A percentile compares a stretch with the other conserved stretches of the same genome.
These are phyloP conservation scores for Fusarium dimerum DNA, from an alignment of 2,329 filamentous ascomycete genomes.

Conservation along the genomic window DNA sequence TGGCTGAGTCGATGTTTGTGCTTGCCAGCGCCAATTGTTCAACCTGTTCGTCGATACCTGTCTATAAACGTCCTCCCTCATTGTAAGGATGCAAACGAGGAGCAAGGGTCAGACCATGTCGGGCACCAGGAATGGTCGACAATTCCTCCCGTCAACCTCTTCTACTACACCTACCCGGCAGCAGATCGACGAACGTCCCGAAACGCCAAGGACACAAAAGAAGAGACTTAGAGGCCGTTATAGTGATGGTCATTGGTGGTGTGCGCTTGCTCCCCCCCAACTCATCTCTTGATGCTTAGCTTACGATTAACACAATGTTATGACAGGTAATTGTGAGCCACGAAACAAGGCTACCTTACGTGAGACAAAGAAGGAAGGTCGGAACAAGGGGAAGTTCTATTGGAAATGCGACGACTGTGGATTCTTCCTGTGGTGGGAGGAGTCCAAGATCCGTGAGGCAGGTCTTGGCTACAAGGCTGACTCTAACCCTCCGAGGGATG, in stretches of 20 bases:
- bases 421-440: slow-evolving; percentile 49
- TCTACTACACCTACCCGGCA: background rate
- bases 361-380: slow-evolving; percentile 39
- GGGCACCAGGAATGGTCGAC: background rate
- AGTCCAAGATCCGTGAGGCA: slow-evolving; percentile 35
- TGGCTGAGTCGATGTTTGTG: no score
- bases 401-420: slow-evolving; percentile 45
- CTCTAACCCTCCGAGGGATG: slow-evolving; percentile 1
- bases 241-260: slow-evolving; percentile 38
- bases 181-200: slow-evolving; percentile 8
- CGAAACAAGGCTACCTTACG: slow-evolving; percentile 37
- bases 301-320: background rate
- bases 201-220: slow-evolving; percentile 30
- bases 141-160: background rate
- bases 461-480: slow-evolving; percentile 10
- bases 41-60: no score
- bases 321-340: slow-evolving; percentile 45
- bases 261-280: no score
- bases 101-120: background rate
- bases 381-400: slow-evolving; percentile 45
- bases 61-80: no score
- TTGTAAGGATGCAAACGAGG: no score
- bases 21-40: no score
- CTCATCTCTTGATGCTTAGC: no score
- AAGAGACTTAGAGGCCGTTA: slow-evolving; percentile 37